These are phyloP conservation scores for Calonectria pseudoturangicola DNA, from an alignment of 2,329 filamentous ascomycete genomes.

Conservation along the genomic window DNA sequence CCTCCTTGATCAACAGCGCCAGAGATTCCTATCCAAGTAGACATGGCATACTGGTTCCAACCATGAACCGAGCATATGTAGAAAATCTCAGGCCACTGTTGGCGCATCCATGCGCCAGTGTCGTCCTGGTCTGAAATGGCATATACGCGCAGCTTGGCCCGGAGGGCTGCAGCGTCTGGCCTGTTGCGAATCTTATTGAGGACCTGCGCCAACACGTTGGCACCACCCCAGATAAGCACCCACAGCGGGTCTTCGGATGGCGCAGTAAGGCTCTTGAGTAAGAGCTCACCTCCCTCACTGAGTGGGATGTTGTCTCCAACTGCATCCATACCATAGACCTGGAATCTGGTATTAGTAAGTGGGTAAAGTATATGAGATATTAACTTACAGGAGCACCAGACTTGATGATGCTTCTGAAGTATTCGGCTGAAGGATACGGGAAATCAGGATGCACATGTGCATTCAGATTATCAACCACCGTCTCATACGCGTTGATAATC, in stretches of 20 bases:
- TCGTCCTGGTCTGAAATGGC: conserved; percentile 77
- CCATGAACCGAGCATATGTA: conserved; percentile 74
- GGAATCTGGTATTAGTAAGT: background rate
- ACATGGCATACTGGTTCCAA: conserved; percentile 72
- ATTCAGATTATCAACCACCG: conserved; percentile 68
- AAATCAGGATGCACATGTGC: conserved; percentile 65
- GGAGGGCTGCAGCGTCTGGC: conserved; percentile 60
- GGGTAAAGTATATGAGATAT: too few relatives aligned
- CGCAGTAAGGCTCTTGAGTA: conserved; percentile 57
- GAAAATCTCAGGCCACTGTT: conserved; percentile 71
- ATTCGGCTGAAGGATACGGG: conserved; percentile 62
- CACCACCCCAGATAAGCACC: conserved; percentile 72
- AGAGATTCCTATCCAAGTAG: conserved; percentile 74
- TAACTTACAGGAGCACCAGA: conserved; percentile 53
- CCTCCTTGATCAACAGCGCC: conserved; percentile 56
- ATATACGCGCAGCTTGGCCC: conserved; percentile 69
- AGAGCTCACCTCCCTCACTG: conserved; percentile 64
- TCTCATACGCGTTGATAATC: conserved; percentile 62
- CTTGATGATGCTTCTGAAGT: conserved; percentile 59
- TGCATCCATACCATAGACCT: conserved; percentile 52
- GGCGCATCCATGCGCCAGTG: conserved; percentile 71
- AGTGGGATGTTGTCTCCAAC: conserved; percentile 46
- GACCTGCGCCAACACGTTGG: conserved; percentile 70
- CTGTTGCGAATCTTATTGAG: conserved; percentile 53
- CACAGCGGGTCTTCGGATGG: conserved; percentile 64